Evolutionary conservation across 805 yeast species (phyloP), one percentile per base, ranked within the genome.

Genomic region (Saccharomycopsis sp.): DNA sequence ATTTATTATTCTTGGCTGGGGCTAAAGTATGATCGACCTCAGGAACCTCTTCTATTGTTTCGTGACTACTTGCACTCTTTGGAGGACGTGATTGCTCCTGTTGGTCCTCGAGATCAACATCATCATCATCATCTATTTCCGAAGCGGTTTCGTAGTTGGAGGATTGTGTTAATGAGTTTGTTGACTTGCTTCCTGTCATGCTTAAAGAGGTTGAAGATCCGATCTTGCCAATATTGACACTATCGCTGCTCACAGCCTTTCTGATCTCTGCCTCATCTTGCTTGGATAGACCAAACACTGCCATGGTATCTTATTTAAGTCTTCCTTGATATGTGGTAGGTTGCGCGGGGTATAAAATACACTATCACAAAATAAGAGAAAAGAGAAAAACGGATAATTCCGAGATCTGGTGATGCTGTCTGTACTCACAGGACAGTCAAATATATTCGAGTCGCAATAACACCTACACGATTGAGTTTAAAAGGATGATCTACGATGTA

Each of bases 141-240:
- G 49, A 44, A 44, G 49, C 49, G 12, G 49, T 44, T 44, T 44
- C 49, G 49, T 44, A 44, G 22, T 44, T 44, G 8, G 49, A 44
- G 8, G 49, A 44, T 17, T 44, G 49, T 7, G 49, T 12, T 17
- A 44, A 44, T 17, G 49, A 44, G 20, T 19, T 19, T 12, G 49
- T 17, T 7, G 49, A 44, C 20, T 44, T 44, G 49, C 49, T 44
- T 17, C 22, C 49, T 3, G 22, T 7, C 12, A 44, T 44, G 49
- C 49, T 44, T 12, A 44, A 44, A 17, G 49, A 44, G 22, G 49
- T 19, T 3, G 22, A 17, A 19, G 19, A 17, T 12, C 8, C 7
- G 8, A 5, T 44, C 19, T 44, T 44, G 22, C 22, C 19, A 19
- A 7, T 44, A 19, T 19, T 44, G 49, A 19, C 49, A 44, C 22